Evolutionary conservation across 192 early-diverging fungal species (phyloP), one percentile per base, ranked within the genome.

Genomic region (Coemansia sp.): DNA sequence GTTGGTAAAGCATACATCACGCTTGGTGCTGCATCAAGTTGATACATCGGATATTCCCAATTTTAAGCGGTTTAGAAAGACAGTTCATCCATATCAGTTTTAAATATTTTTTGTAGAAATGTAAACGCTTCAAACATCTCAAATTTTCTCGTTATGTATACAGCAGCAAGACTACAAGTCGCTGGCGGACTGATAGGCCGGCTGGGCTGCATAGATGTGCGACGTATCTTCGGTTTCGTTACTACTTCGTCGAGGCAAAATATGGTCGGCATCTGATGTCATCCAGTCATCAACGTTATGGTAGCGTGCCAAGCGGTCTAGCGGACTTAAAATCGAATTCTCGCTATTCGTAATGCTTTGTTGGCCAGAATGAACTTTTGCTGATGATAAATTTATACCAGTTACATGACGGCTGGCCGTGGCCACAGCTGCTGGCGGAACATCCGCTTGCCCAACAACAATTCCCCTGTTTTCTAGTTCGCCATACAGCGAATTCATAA

Each of bases 31-130:
- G 23, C 23, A 26, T 26, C 23, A 26, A 26, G 23, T 26, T 1
- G 23, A 26, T 26, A 26, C 23, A 26, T 26, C 19, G 0, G 37
- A 39, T 3, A 18, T 15, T 18, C 63, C 72, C 15, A 75, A 75
- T 50, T 75, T 61, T 52, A 75, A 75, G 58, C 58, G 57, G 30
- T 75, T 75, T 46, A 59, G 49, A 45, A 75, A 75, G 46, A 75
- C 72, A 0, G 30, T 61, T 19, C 72, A 75, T 20, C 41, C 36
- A 8, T 75, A 68, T 37, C 61, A 68, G 36, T 19, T 39, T 11
- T 38, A 18, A 38, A 8, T 16, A 16, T 36, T 36, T 16, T 12
- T 56, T 43, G 2, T 40, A 47, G 3, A 36, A 35, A 44, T 33
- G 15, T 30, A 6, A 35, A 50, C 6, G 61, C 68, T 30, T 71